These are phyloP conservation scores for Maudiozyma saulgeensis DNA, from an alignment of 805 yeast species.

Conservation along the genomic window DNA sequence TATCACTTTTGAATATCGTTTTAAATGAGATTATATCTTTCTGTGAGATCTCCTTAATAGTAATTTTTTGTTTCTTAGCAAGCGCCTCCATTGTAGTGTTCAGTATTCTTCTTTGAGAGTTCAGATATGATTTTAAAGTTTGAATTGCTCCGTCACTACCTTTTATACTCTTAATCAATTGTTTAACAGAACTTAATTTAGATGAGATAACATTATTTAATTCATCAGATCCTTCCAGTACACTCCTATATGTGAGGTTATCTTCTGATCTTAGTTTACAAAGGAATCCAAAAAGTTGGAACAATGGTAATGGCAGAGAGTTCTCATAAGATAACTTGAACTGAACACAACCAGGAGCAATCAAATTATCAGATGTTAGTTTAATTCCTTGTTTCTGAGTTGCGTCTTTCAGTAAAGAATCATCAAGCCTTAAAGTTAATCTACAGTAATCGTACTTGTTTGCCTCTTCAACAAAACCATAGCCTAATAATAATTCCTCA, in stretches of 20 bases:
- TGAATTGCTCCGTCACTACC: conserved; percentile 22
- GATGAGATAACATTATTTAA: conserved; percentile 41
- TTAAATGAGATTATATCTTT: conserved; percentile 39
- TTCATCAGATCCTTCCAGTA: conserved; percentile 52
- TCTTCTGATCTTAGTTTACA: conserved; percentile 43
- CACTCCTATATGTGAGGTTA: conserved; percentile 41
- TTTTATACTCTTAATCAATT: conserved; percentile 19
- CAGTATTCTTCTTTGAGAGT: conserved; percentile 41
- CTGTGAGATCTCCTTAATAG: conserved; percentile 38
- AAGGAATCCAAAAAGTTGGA: conserved; percentile 46
- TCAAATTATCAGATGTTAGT: conserved; percentile 31
- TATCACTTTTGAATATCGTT: conserved; percentile 46
- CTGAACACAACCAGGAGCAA: conserved; percentile 30
- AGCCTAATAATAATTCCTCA: conserved; percentile 70
- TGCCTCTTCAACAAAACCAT: conserved; percentile 60
- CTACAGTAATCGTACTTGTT: conserved; percentile 51
- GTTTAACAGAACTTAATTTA: conserved; percentile 37
- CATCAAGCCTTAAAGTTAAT: conserved; percentile 47
- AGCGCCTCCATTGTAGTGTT: conserved; percentile 34
- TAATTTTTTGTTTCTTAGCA: conserved; percentile 21
- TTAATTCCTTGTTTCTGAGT: conserved; percentile 29
- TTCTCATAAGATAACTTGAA: conserved; percentile 30
- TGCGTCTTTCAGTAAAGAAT: conserved; percentile 23
- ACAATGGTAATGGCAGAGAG: conserved; percentile 37
- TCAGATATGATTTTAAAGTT: conserved; percentile 38